phyloP scores from a whole-genome alignment of 1,284 basidiomycete species.

The Agaricales sp. region DNA sequence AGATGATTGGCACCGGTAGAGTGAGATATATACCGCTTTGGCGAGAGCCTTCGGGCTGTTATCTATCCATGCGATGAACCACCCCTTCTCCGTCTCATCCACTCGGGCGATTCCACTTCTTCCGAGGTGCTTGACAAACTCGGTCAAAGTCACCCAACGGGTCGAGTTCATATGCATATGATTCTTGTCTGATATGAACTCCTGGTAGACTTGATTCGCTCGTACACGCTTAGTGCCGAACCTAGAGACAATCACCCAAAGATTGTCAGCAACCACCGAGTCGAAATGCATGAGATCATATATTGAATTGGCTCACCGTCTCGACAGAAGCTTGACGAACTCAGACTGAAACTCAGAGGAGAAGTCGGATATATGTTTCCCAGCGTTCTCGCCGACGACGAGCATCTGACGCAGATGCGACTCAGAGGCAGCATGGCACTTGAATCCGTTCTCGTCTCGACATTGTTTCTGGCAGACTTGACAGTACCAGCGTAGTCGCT shows the following conservation, averaged over 20 bases:
- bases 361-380: constrained; percentile 85
- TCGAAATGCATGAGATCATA: constrained; percentile 3
- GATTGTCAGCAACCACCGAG: constrained; percentile 2
- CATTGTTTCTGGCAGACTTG: constrained; percentile 96
- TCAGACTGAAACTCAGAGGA: constrained; percentile 86
- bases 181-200: constrained; percentile 91
- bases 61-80: constrained; percentile 97
- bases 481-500: constrained; percentile 91
- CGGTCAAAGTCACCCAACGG: constrained; percentile 92
- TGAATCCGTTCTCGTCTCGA: constrained; percentile 96
- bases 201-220: constrained; percentile 96
- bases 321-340: constrained; percentile 82
- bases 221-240: constrained; percentile 90
- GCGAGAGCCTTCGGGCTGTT: constrained; percentile 89
- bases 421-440: constrained; percentile 81
- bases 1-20: constrained; percentile 5
- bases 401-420: constrained; percentile 93
- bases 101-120: constrained; percentile 83
- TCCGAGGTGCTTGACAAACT: constrained; percentile 90
- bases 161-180: constrained; percentile 99
- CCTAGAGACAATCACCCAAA: constrained; percentile 34
- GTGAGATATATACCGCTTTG: constrained; percentile 54
- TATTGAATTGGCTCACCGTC: constrained; percentile 40
- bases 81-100: constrained; percentile 97
- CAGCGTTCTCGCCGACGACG: constrained; percentile 87